Conservation (phyloP, 2,329 filamentous ascomycete genomes). For the Alternaria viburni region DNA sequence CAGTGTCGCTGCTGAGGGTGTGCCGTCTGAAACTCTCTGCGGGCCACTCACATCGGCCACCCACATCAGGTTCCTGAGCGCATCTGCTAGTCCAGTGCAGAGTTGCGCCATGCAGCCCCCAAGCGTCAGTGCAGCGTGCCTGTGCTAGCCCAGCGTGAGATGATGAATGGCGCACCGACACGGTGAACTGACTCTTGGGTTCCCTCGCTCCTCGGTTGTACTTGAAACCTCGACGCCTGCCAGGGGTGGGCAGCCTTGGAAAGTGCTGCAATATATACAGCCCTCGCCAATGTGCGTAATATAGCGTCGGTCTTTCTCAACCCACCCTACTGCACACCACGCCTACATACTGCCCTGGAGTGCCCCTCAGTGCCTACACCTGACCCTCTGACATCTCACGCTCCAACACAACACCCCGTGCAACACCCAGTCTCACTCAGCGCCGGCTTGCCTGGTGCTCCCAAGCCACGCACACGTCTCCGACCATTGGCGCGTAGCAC, state of each 20-base stretch:
- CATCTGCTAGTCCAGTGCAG: conserved; percentile 6
- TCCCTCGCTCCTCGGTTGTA: conserved; percentile 12
- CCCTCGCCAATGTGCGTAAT: conserved; percentile 5
- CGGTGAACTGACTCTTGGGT: conserved; percentile 15
- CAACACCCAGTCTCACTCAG: conserved; percentile 29
- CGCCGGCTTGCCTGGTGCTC: conserved; percentile 19
- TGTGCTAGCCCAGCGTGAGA: conserved; percentile 3
- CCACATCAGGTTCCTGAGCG: not conserved
- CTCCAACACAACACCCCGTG: conserved; percentile 14
- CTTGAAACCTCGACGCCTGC: conserved; percentile 21
- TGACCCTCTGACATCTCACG: not conserved
- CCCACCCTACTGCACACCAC: not conserved
- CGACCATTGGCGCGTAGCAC: conserved; percentile 35
- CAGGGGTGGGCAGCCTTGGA: conserved; percentile 3
- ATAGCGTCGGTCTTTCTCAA: conserved; percentile 5
- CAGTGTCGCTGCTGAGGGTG: not conserved
- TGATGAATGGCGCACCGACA: conserved; percentile 13
- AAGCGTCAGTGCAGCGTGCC: not conserved
- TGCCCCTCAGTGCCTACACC: not conserved
- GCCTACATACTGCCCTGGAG: not conserved
- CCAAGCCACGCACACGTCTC: conserved; percentile 26
- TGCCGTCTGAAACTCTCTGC: conserved; percentile 5
- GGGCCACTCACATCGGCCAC: conserved; percentile 4
- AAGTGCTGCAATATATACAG: conserved; percentile 14
- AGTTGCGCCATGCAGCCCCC: conserved; percentile 10